Conservation (phyloP, 2,329 filamentous ascomycete genomes). For the Seiridium unicorne region DNA sequence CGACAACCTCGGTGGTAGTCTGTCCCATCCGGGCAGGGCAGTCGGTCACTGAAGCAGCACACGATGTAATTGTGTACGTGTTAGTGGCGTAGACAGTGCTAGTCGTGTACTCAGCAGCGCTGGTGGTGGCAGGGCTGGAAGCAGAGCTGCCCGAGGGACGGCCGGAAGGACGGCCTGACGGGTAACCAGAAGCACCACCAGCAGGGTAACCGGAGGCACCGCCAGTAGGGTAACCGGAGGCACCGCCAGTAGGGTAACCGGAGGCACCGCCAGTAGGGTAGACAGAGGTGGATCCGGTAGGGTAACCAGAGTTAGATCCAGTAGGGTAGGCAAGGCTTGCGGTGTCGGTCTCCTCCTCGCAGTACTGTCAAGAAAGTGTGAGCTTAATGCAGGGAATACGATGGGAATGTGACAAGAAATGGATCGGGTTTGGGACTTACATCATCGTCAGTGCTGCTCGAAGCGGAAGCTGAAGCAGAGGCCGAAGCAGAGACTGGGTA, state of each 20-base stretch:
- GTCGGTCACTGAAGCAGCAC: background rate
- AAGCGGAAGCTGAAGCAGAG: background rate
- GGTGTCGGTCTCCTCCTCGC: background rate
- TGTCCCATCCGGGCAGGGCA: slow-evolving; percentile 1
- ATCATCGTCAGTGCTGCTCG: background rate
- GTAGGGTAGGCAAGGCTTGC: background rate
- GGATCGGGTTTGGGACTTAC: background rate
- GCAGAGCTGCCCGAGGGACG: background rate
- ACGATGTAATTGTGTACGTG: background rate
- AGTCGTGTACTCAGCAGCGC: slow-evolving; percentile 13
- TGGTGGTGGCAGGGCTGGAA: background rate
- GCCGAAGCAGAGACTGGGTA: background rate
- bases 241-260: background rate
- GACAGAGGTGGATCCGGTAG: background rate
- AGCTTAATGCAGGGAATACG: background rate
- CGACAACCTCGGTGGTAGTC: background rate
- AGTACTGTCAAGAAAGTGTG: background rate
- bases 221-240: background rate
- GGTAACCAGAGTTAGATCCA: background rate
- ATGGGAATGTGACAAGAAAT: background rate
- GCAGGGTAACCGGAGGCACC: background rate
- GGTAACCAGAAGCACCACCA: background rate
- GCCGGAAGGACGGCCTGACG: background rate
- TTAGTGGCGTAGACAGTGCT: slow-evolving; percentile 1
- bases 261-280: background rate